phyloP scores from a whole-genome alignment of 495 filamentous ascomycete species.

The Pyrenula aspistea region DNA sequence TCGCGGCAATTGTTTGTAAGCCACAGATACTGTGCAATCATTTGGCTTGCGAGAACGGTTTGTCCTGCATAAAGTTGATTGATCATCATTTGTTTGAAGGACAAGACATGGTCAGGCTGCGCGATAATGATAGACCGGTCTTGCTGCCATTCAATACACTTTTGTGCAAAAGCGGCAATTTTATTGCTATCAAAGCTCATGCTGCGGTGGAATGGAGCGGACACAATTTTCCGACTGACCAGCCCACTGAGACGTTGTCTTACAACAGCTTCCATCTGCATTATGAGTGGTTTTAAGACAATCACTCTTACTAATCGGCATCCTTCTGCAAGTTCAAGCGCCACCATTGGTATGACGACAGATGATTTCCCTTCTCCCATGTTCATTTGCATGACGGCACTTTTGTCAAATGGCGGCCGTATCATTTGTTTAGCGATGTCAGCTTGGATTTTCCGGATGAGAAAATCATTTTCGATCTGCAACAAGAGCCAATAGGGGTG shows the following conservation, averaged over 20 bases:
- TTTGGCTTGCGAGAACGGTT: constrained; percentile 10
- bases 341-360: constrained; percentile 55
- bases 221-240: constrained; percentile 41
- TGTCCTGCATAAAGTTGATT: constrained; percentile 27
- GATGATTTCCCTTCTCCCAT: constrained; percentile 70
- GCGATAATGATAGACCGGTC: constrained; percentile 42
- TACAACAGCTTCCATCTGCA: constrained; percentile 53
- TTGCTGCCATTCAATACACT: constrained; percentile 34
- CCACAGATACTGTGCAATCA: constrained; percentile 29
- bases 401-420: constrained; percentile 25
- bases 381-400: constrained; percentile 55
- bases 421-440: constrained; percentile 47
- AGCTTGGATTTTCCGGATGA: constrained; percentile 49
- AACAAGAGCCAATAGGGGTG: constrained; percentile 49
- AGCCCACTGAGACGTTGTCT: constrained; percentile 47
- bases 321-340: constrained; percentile 40
- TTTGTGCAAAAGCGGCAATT: constrained; percentile 14
- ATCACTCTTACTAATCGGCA: constrained; percentile 41
- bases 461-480: constrained; percentile 50
- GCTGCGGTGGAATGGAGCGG: constrained; percentile 50
- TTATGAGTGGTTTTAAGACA: constrained; percentile 48
- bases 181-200: constrained; percentile 18
- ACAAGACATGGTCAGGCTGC: constrained; percentile 61
- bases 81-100: constrained; percentile 52
- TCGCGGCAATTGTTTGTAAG: constrained; percentile 32